These are phyloP conservation scores for Blepharisma japonicum DNA, from an alignment of 73 alveolate species.

Conservation along the genomic window DNA sequence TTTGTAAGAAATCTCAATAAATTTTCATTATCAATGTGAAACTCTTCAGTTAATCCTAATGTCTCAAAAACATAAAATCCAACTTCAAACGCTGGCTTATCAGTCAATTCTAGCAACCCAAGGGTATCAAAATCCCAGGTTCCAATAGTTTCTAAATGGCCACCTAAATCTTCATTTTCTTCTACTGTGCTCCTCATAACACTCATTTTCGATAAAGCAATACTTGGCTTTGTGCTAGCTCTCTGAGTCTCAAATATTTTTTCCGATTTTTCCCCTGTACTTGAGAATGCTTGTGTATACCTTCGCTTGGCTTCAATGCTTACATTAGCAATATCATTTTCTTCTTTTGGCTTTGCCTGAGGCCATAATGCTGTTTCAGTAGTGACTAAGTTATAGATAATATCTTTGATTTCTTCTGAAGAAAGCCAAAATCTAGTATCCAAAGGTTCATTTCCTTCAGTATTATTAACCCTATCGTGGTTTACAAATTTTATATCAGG, in stretches of 20 bases:
- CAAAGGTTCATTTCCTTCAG: too few species aligned
- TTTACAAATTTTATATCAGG: too few species aligned
- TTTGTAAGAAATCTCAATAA: background rate
- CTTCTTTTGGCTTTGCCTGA: background rate
- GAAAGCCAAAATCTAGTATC: too few species aligned
- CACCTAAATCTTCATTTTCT: background rate
- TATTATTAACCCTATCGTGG: too few species aligned
- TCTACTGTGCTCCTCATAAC: slow-evolving; percentile 9
- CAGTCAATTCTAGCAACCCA: background rate
- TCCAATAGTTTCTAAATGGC: background rate
- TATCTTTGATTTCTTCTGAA: background rate
- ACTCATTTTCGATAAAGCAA: too few species aligned
- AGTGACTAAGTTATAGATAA: background rate
- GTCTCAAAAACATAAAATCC: slow-evolving; percentile 12
- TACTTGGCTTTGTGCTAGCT: too few species aligned
- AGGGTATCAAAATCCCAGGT: slow-evolving; percentile 13
- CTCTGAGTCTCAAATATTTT: too few species aligned
- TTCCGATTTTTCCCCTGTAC: too few species aligned
- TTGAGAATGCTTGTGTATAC: background rate
- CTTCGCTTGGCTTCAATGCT: background rate
- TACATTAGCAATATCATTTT: slow-evolving; percentile 8
- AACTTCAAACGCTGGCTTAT: slow-evolving; percentile 26
- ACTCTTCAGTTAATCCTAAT: background rate
- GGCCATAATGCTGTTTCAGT: slow-evolving; percentile 3
- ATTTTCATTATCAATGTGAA: background rate